Percentiles rank a stretch among this genome's conserved stretches.
phyloP scores from a whole-genome alignment of 2,329 filamentous ascomycete genomes.

The Verticillium zaregamsianum region DNA sequence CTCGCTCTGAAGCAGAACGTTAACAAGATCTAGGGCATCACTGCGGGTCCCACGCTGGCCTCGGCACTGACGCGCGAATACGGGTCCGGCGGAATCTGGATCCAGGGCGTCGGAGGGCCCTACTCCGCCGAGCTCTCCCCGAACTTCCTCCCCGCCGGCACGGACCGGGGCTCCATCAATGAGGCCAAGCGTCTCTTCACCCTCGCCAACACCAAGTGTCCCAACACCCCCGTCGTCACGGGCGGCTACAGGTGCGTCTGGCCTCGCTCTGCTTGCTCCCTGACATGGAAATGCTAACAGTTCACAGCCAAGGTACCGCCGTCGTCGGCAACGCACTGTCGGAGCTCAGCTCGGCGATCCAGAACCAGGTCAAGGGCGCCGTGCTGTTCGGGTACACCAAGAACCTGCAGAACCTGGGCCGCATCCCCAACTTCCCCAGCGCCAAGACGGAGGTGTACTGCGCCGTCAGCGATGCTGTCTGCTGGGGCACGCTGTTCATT shows the following conservation, averaged over 20 bases:
- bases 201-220: slow-evolving; percentile 36
- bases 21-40: slow-evolving; percentile 17
- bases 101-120: slow-evolving; percentile 37
- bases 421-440: slow-evolving; percentile 31
- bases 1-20: not conserved
- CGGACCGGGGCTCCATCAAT: slow-evolving; percentile 29
- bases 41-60: slow-evolving; percentile 23
- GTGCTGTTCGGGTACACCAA: slow-evolving; percentile 38
- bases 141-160: slow-evolving; percentile 34
- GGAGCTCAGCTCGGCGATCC: slow-evolving; percentile 22
- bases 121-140: slow-evolving; percentile 31
- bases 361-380: slow-evolving; percentile 29
- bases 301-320: slow-evolving; percentile 35
- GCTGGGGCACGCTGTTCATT: slow-evolving; percentile 30
- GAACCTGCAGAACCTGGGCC: slow-evolving; percentile 34
- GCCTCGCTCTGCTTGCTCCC: no score
- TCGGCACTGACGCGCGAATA: slow-evolving; percentile 21
- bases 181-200: slow-evolving; percentile 35
- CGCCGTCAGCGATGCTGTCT: slow-evolving; percentile 28
- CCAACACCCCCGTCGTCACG: slow-evolving; percentile 34
- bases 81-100: slow-evolving; percentile 25
- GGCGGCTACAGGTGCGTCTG: slow-evolving; percentile 28
- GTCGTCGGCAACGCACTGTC: slow-evolving; percentile 35
- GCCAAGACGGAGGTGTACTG: slow-evolving; percentile 33
- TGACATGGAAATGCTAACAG: not conserved